Base-by-base conservation (phyloP, 169 alveolate genomes). In the Plasmodium berghei region DNA sequence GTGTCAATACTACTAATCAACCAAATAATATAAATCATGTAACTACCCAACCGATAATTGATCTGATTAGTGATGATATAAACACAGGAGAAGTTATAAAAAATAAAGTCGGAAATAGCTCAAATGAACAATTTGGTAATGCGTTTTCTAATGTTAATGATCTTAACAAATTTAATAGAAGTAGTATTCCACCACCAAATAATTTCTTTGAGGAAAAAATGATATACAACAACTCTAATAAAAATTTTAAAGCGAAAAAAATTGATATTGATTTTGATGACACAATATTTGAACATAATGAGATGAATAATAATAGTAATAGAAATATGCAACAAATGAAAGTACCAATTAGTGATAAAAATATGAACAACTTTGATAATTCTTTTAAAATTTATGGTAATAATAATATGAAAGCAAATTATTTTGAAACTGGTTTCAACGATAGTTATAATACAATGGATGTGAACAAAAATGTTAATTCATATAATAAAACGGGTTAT, bases 221-320 rank as follows among this genome's bases (percentile, higher is more conserved):
- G 62, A 46, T 69, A 9, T 80, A 62, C 61, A 80, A 80, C 24
- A 16, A 66, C 26, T 52, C 66, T 48, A 80, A 80, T 61, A 80
- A 80, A 80, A 80, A 80, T 67, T 80, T 80, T 70, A 80, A 80
- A 61, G 90, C 90, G 8, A 80, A 80, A 80, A 80, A 80, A 80
- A 80, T 80, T 22, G 90, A 80, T 62, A 80, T 80, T 9, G 69
- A 80, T 70, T 80, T 80, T 67, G 90, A 80, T 48, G 80, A 80
- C 26, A 75, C 75, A 22, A 55, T 80, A 46, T 66, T 66, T 55
- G 85, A 80, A 48, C 64, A 56, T 34, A 69, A 61, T 12, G 71
- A 16, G 61, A 66, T 66, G 26, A 61, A 46, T 8, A 66, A 66
- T 14, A 58, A 12, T 58, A 58, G 42, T 58, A 58, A 20, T 9